Percentiles rank a stretch among this genome's conserved stretches.
Evolutionary conservation across 164 flowering plant species (phyloP).

Genomic region (Magnolia officinalis): DNA sequence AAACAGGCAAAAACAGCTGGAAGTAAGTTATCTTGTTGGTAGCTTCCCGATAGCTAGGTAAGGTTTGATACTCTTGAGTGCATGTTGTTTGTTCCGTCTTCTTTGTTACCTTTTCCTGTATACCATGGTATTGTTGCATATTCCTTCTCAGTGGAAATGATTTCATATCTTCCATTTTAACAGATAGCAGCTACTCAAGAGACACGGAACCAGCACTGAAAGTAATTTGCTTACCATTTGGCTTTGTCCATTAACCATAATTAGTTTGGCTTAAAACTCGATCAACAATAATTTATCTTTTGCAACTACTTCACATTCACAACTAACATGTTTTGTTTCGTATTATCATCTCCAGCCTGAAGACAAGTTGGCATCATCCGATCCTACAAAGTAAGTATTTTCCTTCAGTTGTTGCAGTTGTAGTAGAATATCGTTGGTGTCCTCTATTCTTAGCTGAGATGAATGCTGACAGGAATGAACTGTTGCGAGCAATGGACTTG

Average conservation of each 20-base stretch:
- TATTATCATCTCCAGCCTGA: slow-evolving; percentile 37
- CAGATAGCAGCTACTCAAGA: slow-evolving; percentile 28
- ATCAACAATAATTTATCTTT: not conserved
- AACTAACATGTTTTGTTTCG: not conserved
- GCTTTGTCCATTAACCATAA: not conserved
- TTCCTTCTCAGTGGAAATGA: not conserved
- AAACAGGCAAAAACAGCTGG: no score
- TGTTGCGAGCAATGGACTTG: slow-evolving; percentile 78
- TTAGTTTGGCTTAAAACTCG: no score
- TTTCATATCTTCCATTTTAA: slow-evolving; percentile 9
- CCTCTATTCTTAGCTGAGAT: slow-evolving; percentile 9
- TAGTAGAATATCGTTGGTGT: slow-evolving; percentile 1
- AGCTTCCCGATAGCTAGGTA: not conserved
- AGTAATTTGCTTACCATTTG: slow-evolving; percentile 27
- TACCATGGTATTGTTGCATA: not conserved
- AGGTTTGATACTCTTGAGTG: not conserved
- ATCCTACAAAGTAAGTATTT: slow-evolving; percentile 65
- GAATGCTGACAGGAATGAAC: slow-evolving; percentile 59
- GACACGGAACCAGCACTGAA: slow-evolving; percentile 12
- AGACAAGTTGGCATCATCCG: slow-evolving; percentile 34
- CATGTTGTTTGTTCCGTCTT: not conserved
- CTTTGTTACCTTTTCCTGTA: not conserved
- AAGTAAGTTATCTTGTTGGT: no score
- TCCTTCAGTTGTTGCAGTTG: not conserved
- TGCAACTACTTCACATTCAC: no score